phyloP scores from a whole-genome alignment of 2,329 filamentous ascomycete genomes.

The Aspergillus thermomutatus region DNA sequence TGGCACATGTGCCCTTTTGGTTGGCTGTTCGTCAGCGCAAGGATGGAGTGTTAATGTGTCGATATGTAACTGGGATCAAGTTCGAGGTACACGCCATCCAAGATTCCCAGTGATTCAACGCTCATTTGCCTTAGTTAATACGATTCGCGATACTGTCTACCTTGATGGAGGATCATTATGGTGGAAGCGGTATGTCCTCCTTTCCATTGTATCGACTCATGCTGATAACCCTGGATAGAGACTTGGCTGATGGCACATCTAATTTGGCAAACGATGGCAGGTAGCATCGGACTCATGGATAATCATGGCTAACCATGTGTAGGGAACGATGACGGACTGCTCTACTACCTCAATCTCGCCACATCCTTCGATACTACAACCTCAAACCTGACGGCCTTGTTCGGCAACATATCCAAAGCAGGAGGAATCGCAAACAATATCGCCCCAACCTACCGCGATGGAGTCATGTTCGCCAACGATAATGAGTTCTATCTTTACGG shows the following conservation, averaged over 20 bases:
- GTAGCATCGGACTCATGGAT: slow-evolving; percentile 11
- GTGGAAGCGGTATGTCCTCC: slow-evolving; percentile 46
- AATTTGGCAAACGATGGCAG: slow-evolving; percentile 42
- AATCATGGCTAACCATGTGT: background rate
- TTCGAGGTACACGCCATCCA: slow-evolving; percentile 30
- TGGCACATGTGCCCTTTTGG: slow-evolving; percentile 7
- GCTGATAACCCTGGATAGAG: slow-evolving; percentile 17
- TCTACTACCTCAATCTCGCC: slow-evolving; percentile 60
- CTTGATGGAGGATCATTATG: slow-evolving; percentile 60
- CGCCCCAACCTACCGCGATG: slow-evolving; percentile 58
- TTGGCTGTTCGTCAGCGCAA: slow-evolving; percentile 28
- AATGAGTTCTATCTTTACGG: slow-evolving; percentile 63
- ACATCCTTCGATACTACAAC: slow-evolving; percentile 50
- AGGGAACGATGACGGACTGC: slow-evolving; percentile 53
- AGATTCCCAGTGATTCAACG: background rate
- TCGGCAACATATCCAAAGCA: slow-evolving; percentile 50
- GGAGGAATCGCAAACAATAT: slow-evolving; percentile 49
- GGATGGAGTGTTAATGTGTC: slow-evolving; percentile 55
- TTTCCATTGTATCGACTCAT: background rate
- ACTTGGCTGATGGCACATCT: slow-evolving; percentile 46
- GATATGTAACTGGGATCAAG: slow-evolving; percentile 56
- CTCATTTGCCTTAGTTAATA: slow-evolving; percentile 45
- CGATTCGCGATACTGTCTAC: slow-evolving; percentile 62
- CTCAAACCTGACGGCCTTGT: slow-evolving; percentile 53
- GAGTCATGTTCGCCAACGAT: slow-evolving; percentile 64